A percentile compares a stretch with the other conserved stretches of the same genome.
phyloP scores from a whole-genome alignment of 139 green algal species.

The Monoraphidium neglectum region DNA sequence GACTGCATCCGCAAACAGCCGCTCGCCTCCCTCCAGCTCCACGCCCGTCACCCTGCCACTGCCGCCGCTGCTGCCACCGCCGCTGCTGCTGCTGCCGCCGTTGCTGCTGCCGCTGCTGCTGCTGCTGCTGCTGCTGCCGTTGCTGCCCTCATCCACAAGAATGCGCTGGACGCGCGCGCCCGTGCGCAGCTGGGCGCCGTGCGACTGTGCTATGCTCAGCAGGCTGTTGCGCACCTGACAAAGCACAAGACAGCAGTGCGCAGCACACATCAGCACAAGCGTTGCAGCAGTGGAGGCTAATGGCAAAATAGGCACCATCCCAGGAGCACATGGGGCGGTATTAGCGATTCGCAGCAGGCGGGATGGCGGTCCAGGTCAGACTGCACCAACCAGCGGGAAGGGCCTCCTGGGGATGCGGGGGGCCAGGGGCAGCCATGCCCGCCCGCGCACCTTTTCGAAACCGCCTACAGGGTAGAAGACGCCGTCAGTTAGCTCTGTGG shows the following conservation, averaged over 20 bases:
- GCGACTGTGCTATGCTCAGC: slow-evolving; percentile 23
- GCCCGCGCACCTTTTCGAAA: slow-evolving; percentile 61
- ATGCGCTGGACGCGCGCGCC: slow-evolving; percentile 38
- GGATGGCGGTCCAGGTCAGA: too few relatives aligned
- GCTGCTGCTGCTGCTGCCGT: too few relatives aligned
- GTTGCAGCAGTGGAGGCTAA: too few relatives aligned
- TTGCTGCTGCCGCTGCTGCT: too few relatives aligned
- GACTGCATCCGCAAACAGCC: slow-evolving; percentile 64
- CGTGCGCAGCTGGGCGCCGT: slow-evolving; percentile 53
- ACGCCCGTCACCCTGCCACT: slow-evolving; percentile 56
- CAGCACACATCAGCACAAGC: too few relatives aligned
- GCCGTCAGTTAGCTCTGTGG: slow-evolving; percentile 87
- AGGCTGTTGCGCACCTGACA: slow-evolving; percentile 50
- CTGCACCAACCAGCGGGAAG: too few relatives aligned
- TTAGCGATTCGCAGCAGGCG: not conserved
- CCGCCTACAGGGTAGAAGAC: slow-evolving; percentile 86
- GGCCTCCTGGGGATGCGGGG: too few relatives aligned
- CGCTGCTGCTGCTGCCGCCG: slow-evolving; percentile 11
- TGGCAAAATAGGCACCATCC: too few relatives aligned
- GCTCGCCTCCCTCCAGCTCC: slow-evolving; percentile 44
- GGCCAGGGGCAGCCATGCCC: too few relatives aligned
- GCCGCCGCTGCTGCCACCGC: not conserved
- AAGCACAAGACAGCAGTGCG: too few relatives aligned
- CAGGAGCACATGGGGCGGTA: too few relatives aligned
- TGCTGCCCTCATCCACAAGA: not conserved